Evolutionary conservation across 2,329 filamentous ascomycete genomes (phyloP).

Genomic region (Sordariomycetes sp.): DNA sequence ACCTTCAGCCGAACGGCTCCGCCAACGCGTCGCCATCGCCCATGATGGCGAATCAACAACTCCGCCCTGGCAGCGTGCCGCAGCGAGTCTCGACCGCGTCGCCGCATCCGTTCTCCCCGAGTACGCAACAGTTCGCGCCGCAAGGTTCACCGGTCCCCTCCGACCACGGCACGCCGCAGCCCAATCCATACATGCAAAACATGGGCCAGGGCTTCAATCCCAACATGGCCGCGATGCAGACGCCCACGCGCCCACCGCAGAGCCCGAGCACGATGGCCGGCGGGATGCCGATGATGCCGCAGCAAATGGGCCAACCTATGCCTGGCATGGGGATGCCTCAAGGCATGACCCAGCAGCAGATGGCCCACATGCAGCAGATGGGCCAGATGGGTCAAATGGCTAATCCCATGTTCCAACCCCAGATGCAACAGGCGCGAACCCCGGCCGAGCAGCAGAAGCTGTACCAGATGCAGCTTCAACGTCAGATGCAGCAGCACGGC

Average conservation of each 20-base stretch:
- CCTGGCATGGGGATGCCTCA: constrained; percentile 8
- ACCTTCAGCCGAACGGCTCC: constrained; percentile 69
- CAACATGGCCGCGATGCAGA: constrained; percentile 42
- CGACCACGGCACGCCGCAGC: constrained; percentile 66
- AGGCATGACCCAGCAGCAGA: constrained; percentile 21
- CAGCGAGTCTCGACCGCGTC: constrained; percentile 84
- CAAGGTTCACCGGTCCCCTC: constrained; percentile 67
- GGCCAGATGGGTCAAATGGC: constrained; percentile 26
- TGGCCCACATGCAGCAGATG: constrained; percentile 26
- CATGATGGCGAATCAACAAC: constrained; percentile 77
- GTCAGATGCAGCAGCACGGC: constrained; percentile 37
- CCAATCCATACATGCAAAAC: constrained; percentile 51
- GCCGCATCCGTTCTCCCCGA: constrained; percentile 78
- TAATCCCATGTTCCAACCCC: constrained; percentile 18
- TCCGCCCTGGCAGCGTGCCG: constrained; percentile 55
- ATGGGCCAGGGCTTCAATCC: constrained; percentile 46
- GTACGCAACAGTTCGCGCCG: constrained; percentile 54
- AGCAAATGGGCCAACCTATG: constrained; percentile 29
- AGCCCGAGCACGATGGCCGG: constrained; percentile 36
- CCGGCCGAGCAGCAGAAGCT: constrained; percentile 56
- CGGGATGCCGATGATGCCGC: constrained; percentile 37
- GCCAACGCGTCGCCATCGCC: constrained; percentile 84
- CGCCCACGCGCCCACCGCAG: constrained; percentile 41
- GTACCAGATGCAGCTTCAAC: constrained; percentile 75
- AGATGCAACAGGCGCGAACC: constrained; percentile 23